These are phyloP conservation scores for Thalassiosira oceanica DNA, from an alignment of 352 stramenopile species.

Conservation along the genomic window DNA sequence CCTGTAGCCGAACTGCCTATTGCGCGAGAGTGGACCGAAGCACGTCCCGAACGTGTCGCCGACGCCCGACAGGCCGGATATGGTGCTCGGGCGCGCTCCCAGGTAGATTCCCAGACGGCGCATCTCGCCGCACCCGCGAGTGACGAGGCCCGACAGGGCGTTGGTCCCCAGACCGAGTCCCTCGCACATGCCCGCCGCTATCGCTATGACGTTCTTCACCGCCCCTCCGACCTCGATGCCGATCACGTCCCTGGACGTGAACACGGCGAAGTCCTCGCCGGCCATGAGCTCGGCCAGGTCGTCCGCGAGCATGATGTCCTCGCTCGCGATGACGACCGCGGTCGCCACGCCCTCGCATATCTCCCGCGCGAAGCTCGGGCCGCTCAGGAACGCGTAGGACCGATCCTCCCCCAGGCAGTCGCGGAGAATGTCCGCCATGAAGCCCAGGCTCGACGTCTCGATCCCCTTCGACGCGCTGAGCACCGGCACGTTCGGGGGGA, in stretches of 20 bases:
- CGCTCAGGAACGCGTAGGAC: constrained; percentile 83
- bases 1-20: constrained; percentile 85
- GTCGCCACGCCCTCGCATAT: constrained; percentile 92
- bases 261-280: background rate
- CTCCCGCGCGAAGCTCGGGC: constrained; percentile 91
- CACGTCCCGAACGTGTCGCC: constrained; percentile 93
- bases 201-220: constrained; percentile 93
- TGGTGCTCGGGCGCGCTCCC: constrained; percentile 89
- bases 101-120: constrained; percentile 85
- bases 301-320: constrained; percentile 16
- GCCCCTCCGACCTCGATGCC: constrained; percentile 91
- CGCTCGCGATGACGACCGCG: constrained; percentile 89
- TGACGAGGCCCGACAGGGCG: constrained; percentile 90
- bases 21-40: constrained; percentile 90
- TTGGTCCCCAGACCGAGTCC: constrained; percentile 92
- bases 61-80: constrained; percentile 82
- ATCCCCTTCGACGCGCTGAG: constrained; percentile 94
- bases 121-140: constrained; percentile 87
- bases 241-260: constrained; percentile 84
- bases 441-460: constrained; percentile 91
- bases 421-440: constrained; percentile 93
- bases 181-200: constrained; percentile 92
- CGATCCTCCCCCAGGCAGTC: constrained; percentile 88
- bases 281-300: constrained; percentile 1
- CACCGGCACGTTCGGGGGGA: constrained; percentile 88